Conservation (phyloP, 306 rosid genomes). For the Malus sylvestris region DNA sequence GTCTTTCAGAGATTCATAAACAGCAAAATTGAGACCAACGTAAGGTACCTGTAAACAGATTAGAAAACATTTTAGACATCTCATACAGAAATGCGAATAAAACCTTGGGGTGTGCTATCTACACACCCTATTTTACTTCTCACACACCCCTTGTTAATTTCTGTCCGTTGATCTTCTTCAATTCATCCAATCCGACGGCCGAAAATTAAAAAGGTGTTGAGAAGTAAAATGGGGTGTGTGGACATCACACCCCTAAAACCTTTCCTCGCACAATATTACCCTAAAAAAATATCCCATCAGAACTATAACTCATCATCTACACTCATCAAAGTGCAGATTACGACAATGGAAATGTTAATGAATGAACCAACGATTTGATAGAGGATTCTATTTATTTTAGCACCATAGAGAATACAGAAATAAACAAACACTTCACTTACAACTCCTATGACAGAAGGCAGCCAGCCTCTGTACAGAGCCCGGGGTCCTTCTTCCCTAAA, state of each 20-base stretch:
- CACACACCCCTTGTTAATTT: too few relatives aligned
- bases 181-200: too few relatives aligned
- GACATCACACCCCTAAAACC: not conserved
- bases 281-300: not conserved
- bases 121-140: too few relatives aligned
- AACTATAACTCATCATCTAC: not conserved
- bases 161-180: too few relatives aligned
- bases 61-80: not conserved
- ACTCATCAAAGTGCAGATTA: not conserved
- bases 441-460: slow-evolving; percentile 70
- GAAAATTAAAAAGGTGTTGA: too few relatives aligned
- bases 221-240: too few relatives aligned
- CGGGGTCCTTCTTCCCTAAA: slow-evolving; percentile 65
- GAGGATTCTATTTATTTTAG: not conserved
- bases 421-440: slow-evolving; percentile 32
- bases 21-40: slow-evolving; percentile 46
- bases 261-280: not conserved
- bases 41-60: slow-evolving; percentile 35
- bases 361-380: not conserved
- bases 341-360: not conserved
- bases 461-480: slow-evolving; percentile 63
- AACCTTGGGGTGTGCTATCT: not conserved
- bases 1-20: slow-evolving; percentile 43
- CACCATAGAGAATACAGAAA: not conserved
- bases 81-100: not conserved